Conservation (phyloP, 257 asterid species). For the Hygrophila difformis region DNA sequence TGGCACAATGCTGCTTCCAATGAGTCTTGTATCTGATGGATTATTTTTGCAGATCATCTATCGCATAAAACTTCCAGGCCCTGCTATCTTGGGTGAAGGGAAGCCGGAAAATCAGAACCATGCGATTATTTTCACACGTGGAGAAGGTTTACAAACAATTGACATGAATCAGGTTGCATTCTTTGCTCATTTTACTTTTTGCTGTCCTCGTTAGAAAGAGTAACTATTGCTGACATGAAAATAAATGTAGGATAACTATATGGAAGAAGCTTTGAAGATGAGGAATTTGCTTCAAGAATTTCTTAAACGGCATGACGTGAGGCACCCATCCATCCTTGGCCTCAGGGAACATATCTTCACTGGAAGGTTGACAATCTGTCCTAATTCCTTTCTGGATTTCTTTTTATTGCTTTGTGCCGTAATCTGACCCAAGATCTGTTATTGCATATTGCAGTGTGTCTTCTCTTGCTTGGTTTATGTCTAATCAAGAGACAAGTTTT, state of each 20-base stretch:
- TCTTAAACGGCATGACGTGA: conserved; percentile 75
- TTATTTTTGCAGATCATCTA: conserved; percentile 51
- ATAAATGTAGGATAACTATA: conserved; percentile 69
- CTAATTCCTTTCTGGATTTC: conserved; percentile 10
- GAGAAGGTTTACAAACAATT: conserved; percentile 95
- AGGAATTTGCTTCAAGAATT: conserved; percentile 95
- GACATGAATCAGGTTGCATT: conserved; percentile 91
- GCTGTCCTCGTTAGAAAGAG: too few species aligned
- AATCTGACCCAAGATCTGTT: conserved; percentile 12
- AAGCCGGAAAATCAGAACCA: conserved; percentile 99
- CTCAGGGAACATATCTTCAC: conserved; percentile 97
- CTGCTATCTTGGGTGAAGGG: conserved; percentile 94
- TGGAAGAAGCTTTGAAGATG: conserved; percentile 99
- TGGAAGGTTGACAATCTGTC: conserved; percentile 61
- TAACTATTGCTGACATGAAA: conserved; percentile 19
- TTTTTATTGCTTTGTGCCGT: neutral
- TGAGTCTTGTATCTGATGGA: conserved; percentile 12
- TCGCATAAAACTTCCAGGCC: conserved; percentile 95
- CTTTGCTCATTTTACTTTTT: conserved; percentile 13
- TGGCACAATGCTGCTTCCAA: too few species aligned
- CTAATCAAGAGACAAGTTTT: conserved; percentile 95
- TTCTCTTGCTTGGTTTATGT: conserved; percentile 99
- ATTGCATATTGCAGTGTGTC: conserved; percentile 79
- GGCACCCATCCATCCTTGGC: conserved; percentile 90
- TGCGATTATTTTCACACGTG: conserved; percentile 96